Percentiles rank a stretch among this genome's conserved stretches.
Conservation (phyloP, 805 yeast genomes). For the Brettanomyces anomalus region DNA sequence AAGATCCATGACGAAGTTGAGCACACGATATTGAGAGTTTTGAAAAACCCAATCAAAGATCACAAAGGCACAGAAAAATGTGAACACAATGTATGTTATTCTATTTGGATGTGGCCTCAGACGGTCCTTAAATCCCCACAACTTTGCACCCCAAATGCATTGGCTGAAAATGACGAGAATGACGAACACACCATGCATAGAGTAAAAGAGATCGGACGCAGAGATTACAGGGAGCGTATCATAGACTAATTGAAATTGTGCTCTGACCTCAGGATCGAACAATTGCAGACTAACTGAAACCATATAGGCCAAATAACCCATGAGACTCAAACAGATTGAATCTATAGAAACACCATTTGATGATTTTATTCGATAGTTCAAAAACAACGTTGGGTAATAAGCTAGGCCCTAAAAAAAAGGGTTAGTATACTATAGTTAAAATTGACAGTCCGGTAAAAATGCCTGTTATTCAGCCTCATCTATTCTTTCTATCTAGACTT, state of each 20-base stretch:
- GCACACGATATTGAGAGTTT: conserved; percentile 13
- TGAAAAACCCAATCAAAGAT: conserved; percentile 8
- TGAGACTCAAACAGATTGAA: conserved; percentile 33
- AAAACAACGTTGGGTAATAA: conserved; percentile 38
- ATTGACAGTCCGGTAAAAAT: not conserved
- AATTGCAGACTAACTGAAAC: conserved; percentile 35
- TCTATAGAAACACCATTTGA: conserved; percentile 45
- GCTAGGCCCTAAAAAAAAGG: conserved; percentile 30
- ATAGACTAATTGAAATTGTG: conserved; percentile 20
- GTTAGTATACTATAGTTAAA: not conserved
- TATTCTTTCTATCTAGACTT: no score
- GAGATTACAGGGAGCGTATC: conserved; percentile 34
- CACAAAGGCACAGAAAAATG: conserved; percentile 8
- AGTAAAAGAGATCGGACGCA: conserved; percentile 36
- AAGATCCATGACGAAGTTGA: conserved; percentile 31
- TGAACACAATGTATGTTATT: conserved; percentile 13
- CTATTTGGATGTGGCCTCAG: conserved; percentile 19
- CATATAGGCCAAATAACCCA: conserved; percentile 38
- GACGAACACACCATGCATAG: conserved; percentile 37
- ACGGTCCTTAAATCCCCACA: conserved; percentile 27
- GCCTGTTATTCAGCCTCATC: no score
- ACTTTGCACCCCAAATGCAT: conserved; percentile 24
- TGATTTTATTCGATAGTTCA: conserved; percentile 31
- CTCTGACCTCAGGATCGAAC: conserved; percentile 25
- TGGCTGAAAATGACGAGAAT: conserved; percentile 32